Evolutionary conservation across 1,139 yeast species (phyloP).

Genomic region (Lodderomyces theae): DNA sequence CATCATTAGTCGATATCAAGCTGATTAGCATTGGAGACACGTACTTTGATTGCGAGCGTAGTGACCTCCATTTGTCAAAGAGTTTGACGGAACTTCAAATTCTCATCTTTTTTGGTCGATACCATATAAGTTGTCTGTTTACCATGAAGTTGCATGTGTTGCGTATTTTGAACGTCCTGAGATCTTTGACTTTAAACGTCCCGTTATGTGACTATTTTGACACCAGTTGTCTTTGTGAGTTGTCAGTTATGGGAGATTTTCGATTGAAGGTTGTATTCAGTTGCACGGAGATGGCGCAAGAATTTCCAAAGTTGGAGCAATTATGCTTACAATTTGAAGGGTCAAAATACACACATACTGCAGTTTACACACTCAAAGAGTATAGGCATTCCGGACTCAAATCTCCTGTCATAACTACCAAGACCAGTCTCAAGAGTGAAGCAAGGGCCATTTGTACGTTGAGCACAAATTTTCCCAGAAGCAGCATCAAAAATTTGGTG

Average conservation of each 20-base stretch:
- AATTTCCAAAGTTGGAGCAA: not conserved
- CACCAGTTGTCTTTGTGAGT: not conserved
- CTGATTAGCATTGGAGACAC: too few species aligned
- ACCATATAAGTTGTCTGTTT: not conserved
- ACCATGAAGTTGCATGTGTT: not conserved
- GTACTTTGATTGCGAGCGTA: too few species aligned
- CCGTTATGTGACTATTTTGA: not conserved
- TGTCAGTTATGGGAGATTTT: not conserved
- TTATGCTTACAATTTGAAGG: not conserved
- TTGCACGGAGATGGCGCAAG: not conserved
- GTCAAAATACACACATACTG: not conserved
- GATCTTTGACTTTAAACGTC: not conserved
- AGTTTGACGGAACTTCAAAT: not conserved
- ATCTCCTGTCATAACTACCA: not conserved
- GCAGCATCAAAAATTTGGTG: constrained; percentile 1
- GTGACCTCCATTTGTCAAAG: too few species aligned
- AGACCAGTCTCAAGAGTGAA: not conserved
- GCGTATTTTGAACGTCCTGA: not conserved
- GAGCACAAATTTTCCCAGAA: not conserved
- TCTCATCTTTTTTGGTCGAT: not conserved
- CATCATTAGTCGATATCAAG: too few species aligned
- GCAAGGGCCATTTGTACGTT: not conserved
- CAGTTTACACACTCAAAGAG: not conserved
- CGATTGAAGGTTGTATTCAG: not conserved
- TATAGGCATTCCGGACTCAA: not conserved